Evolutionary conservation across 495 filamentous ascomycete genomes (phyloP).

Genomic region (Penicillium canariense): DNA sequence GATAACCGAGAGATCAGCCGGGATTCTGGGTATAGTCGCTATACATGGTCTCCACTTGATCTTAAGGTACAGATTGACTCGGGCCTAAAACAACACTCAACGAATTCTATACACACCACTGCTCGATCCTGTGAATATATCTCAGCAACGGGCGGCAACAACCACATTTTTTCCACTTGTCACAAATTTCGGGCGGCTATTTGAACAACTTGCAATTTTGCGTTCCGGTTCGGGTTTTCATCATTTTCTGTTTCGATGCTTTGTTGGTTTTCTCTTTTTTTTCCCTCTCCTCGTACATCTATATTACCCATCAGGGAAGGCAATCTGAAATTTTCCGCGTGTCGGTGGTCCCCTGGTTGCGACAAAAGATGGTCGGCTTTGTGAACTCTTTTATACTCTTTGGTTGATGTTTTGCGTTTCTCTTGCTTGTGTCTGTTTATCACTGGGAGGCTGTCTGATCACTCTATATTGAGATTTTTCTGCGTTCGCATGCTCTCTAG

Average conservation of each 20-base stretch:
- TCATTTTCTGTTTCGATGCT: conserved; percentile 15
- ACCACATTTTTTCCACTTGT: conserved; percentile 19
- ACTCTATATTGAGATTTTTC: conserved; percentile 26
- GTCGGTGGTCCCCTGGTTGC: conserved; percentile 18
- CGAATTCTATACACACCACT: not conserved
- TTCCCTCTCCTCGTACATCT: conserved; percentile 23
- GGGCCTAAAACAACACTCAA: not conserved
- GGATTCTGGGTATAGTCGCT: not conserved
- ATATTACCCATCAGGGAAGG: conserved; percentile 25
- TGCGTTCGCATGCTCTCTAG: conserved; percentile 17
- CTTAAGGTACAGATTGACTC: not conserved
- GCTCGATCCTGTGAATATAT: not conserved
- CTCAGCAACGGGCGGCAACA: not conserved
- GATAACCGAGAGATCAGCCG: not conserved
- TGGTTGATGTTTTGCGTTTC: conserved; percentile 11
- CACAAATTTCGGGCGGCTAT: conserved; percentile 34
- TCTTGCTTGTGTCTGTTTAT: conserved; percentile 18
- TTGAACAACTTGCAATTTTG: conserved; percentile 15
- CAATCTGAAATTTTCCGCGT: conserved; percentile 22
- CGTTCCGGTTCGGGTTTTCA: conserved; percentile 16
- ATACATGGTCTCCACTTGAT: not conserved
- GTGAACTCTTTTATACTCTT: conserved; percentile 24
- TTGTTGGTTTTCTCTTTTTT: conserved; percentile 28
- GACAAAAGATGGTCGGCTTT: conserved; percentile 32
- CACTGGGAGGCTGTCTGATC: conserved; percentile 51